Percentiles rank a stretch among this genome's conserved stretches.
Conservation (phyloP, 1,284 basidiomycete species). For the Papiliotrema terrestris region DNA sequence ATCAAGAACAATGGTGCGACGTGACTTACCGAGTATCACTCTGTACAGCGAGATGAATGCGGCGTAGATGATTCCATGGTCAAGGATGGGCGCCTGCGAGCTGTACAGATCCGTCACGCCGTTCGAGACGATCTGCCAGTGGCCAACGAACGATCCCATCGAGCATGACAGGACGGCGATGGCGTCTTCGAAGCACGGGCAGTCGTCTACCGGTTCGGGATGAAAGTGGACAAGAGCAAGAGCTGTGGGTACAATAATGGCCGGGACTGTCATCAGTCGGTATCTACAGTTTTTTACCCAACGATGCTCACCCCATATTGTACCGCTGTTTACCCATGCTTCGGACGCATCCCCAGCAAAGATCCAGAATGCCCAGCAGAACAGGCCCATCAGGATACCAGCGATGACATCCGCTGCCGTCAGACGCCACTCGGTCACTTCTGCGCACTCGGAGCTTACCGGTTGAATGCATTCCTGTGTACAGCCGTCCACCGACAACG, state of each 20-base stretch:
- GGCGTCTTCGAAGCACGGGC: conserved; percentile 97
- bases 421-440: not conserved
- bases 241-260: conserved; percentile 61
- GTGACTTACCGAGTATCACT: conserved; percentile 56
- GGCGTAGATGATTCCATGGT: conserved; percentile 3
- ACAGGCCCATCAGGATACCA: conserved; percentile 64
- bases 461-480: conserved; percentile 82
- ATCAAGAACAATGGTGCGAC: not conserved
- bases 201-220: conserved; percentile 90
- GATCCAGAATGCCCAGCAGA: conserved; percentile 61
- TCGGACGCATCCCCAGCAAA: conserved; percentile 41
- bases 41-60: conserved; percentile 56
- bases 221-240: conserved; percentile 79
- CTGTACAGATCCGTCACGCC: not conserved
- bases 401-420: conserved; percentile 62
- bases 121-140: conserved; percentile 56
- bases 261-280: conserved; percentile 56
- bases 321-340: conserved; percentile 53
- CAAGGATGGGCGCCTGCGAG: conserved; percentile 5
- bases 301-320: conserved; percentile 55
- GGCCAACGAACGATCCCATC: conserved; percentile 67
- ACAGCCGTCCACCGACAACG: conserved; percentile 83
- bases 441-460: conserved; percentile 20
- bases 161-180: conserved; percentile 87
- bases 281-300: not conserved